Evolutionary conservation across 345 rosid genomes (phyloP), one percentile per base, ranked within the genome.

Genomic region (Noccaea bulbosa): DNA sequence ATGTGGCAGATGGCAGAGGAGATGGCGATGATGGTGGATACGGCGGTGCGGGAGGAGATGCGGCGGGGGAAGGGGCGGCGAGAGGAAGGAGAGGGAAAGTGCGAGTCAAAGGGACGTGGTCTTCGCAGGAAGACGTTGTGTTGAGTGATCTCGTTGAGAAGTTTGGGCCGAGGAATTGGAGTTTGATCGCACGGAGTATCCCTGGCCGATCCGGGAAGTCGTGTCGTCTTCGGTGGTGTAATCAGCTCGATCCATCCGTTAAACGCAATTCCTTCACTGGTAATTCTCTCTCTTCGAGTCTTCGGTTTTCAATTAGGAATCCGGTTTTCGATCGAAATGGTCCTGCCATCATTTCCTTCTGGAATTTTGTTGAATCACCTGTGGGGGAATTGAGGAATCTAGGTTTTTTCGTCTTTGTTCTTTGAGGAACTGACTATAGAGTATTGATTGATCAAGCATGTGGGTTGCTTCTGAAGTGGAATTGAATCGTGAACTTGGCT

Each of bases 171-270:
- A 84, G 93, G 83, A 87, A 90, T 65, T 90, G 96, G 96, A 78
- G 86, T 71, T 75, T 82, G 85, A 87, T 92, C 70, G 92, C 94
- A 11, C 77, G 89, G 22, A 85, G 83, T 65, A 88, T 92, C 45
- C 62, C 87, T 24, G 96, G 92, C 24, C 85, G 92, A 46, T 88
- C 96, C 38, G 96, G 96, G 44, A 90, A 88, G 80, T 92, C 96
- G 44, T 88, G 96, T 71, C 92, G 96, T 46, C 91, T 89, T 67
- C 87, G 96, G 32, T 89, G 98, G 96, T 92, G 92, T 83, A 92
- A 92, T 74, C 96, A 90, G 87, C 96, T 92, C 47, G 87, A 90
- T 68, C 96, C 95, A 11, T 55, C 86, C 39, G 81, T 92, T 59
- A 85, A 85, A 80, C 88, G 90, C 74, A 84, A 87, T 75, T 91